A percentile compares a stretch with the other conserved stretches of the same genome.
phyloP scores from a whole-genome alignment of 2,329 filamentous ascomycete species.

The Aureobasidium sp. region DNA sequence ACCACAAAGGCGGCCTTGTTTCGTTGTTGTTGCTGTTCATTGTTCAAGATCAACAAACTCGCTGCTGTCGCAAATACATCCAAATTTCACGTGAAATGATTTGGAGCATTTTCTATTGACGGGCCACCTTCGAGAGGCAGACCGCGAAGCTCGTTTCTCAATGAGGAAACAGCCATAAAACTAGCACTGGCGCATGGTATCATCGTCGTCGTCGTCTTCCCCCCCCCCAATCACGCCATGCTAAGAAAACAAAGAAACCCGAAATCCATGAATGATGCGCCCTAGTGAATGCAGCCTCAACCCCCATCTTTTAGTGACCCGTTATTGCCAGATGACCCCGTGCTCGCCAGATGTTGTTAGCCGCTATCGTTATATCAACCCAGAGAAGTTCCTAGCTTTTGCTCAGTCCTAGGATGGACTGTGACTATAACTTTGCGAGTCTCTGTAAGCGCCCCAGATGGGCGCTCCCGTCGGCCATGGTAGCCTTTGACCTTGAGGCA shows the following conservation, averaged over 20 bases:
- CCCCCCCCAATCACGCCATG: neutral
- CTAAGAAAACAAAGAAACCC: slow-evolving; percentile 7
- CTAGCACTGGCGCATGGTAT: slow-evolving; percentile 1
- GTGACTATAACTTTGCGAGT: slow-evolving; percentile 13
- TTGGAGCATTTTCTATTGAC: neutral
- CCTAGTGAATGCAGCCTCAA: neutral
- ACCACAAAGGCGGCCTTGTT: neutral
- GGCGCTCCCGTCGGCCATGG: slow-evolving; percentile 14
- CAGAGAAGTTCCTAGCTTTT: neutral
- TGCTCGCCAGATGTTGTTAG: slow-evolving; percentile 9
- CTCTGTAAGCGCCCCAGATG: slow-evolving; percentile 3
- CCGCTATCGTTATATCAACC: slow-evolving; percentile 4
- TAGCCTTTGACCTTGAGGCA: slow-evolving; percentile 10
- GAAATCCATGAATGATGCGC: slow-evolving; percentile 1
- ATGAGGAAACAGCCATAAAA: neutral
- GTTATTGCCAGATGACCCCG: neutral
- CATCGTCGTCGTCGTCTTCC: too few species aligned
- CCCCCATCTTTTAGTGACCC: neutral
- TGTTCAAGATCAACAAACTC: neutral
- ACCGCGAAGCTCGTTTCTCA: neutral
- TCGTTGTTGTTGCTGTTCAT: neutral
- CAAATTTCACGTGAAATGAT: too few species aligned
- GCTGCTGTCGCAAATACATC: too few species aligned
- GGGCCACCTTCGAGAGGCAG: neutral
- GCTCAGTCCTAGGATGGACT: neutral